Evolutionary conservation across 2,329 filamentous ascomycete species (phyloP), one percentile per base, ranked within the genome.

Genomic region (Xylaria sp.): DNA sequence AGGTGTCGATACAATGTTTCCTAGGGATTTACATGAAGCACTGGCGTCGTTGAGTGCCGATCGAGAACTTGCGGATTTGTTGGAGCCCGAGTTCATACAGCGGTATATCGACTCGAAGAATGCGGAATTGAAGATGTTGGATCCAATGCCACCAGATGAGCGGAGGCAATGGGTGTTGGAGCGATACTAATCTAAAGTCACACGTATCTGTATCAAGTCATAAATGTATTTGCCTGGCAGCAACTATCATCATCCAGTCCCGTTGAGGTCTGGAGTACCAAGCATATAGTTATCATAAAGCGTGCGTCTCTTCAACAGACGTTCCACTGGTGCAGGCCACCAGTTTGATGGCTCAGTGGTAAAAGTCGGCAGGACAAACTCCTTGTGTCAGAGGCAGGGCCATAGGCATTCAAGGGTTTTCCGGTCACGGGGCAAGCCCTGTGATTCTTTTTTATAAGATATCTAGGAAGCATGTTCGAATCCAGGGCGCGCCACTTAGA

Each of bases 71-170:
- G 76, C 70, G 0, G 79, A 79, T 18, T 70, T 84, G 42, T 67
- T 93, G 60, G 84, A 85, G 0, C 68, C 76, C 0, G 81, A 82
- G 4, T 74, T 91, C n/a, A 84, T 92, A 6, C 76, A 83, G 42
- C 82, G 86, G 53, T 93, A 91, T 74, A 47, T 86, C 1, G 77
- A 77, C 0, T 81, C 91, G 69, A 93, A 93, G 81, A 81, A 81
- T 67, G 84, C 80, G 2, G 91, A 93, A 81, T 76, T 84, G 71
- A 79, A 80, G 23, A 79, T 88, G 73, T 73, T 90, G 67, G 79
- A 77, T 9, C 74, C 75, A 1, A 87, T 92, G 85, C 16, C 13
- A 40, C 4, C 37, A 13, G 37, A 16, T 4, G 37, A 18, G 5
- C 37, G 10, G 13, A 13, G 37, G 37, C 37, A 40, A 16, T 40